phyloP scores from a whole-genome alignment of 257 asterid genomes.

The Cordia subcordata region DNA sequence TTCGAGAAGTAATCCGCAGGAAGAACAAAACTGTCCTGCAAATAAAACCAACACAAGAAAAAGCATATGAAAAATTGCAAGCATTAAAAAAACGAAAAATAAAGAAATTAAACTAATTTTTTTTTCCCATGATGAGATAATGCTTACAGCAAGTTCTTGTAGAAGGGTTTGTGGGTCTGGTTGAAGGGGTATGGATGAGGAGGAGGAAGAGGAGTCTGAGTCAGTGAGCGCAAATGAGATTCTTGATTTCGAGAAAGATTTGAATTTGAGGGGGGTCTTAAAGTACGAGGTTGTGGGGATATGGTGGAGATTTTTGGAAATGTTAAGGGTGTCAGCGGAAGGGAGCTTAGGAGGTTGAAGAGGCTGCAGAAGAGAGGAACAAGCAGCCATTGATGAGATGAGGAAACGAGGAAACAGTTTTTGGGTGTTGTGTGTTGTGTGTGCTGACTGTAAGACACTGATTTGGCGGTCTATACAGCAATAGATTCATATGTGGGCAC shows the following conservation, averaged over 20 bases:
- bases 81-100: not conserved
- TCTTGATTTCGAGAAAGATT: conserved; percentile 9
- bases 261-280: conserved; percentile 29
- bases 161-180: conserved; percentile 62
- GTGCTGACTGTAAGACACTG: no score
- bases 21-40: conserved; percentile 73
- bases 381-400: conserved; percentile 39
- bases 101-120: not conserved
- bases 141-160: conserved; percentile 59
- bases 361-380: conserved; percentile 31
- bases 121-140: not conserved
- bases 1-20: conserved; percentile 68
- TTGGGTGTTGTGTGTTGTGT: no score
- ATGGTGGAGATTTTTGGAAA: conserved; percentile 20
- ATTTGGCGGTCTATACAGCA: not conserved
- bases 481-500: not conserved
- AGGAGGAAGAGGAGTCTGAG: conserved; percentile 60
- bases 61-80: not conserved
- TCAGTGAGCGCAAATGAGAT: conserved; percentile 58
- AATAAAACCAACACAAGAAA: not conserved
- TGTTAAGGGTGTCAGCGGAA: conserved; percentile 21
- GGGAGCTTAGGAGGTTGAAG: conserved; percentile 31
- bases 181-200: conserved; percentile 47
- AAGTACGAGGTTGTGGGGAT: conserved; percentile 14
- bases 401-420: conserved; percentile 2